phyloP scores from a whole-genome alignment of 495 filamentous ascomycete genomes.

The Penicillium paradoxum region DNA sequence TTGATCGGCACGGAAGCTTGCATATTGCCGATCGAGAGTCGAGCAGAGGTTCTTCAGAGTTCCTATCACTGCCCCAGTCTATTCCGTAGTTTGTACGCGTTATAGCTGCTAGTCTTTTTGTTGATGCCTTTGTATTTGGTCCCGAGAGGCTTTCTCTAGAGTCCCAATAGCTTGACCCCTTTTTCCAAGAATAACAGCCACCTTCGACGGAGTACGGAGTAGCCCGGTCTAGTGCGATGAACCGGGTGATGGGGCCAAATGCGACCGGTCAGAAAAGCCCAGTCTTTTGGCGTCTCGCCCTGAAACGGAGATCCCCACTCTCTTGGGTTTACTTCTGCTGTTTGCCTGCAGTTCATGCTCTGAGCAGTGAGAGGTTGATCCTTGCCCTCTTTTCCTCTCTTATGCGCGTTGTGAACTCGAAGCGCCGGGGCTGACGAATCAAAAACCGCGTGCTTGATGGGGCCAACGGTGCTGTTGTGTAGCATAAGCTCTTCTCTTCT shows the following conservation, averaged over 20 bases:
- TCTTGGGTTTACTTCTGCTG: neutral
- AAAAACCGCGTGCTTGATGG: neutral
- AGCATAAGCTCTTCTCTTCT: neutral
- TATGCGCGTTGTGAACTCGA: neutral
- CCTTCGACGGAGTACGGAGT: neutral
- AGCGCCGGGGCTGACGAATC: conserved; percentile 3
- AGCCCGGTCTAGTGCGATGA: neutral
- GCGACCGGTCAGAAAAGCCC: conserved; percentile 1
- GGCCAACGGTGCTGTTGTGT: neutral
- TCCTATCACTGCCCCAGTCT: too few species aligned
- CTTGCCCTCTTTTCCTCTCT: neutral
- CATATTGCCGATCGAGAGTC: neutral
- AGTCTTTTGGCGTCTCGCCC: conserved; percentile 3
- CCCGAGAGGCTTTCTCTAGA: too few species aligned
- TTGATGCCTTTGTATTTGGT: neutral
- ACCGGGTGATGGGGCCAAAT: neutral
- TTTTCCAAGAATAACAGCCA: neutral
- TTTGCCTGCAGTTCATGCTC: neutral
- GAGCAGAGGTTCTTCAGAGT: neutral
- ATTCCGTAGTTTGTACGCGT: neutral
- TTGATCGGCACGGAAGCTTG: conserved; percentile 1
- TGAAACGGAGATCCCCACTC: neutral
- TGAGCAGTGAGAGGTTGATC: neutral
- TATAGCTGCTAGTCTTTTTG: neutral
- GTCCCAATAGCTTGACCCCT: neutral